A percentile compares a stretch with the other conserved stretches of the same genome.
phyloP scores from a whole-genome alignment of 2,329 filamentous ascomycete genomes.

The Cladosporium sp. region DNA sequence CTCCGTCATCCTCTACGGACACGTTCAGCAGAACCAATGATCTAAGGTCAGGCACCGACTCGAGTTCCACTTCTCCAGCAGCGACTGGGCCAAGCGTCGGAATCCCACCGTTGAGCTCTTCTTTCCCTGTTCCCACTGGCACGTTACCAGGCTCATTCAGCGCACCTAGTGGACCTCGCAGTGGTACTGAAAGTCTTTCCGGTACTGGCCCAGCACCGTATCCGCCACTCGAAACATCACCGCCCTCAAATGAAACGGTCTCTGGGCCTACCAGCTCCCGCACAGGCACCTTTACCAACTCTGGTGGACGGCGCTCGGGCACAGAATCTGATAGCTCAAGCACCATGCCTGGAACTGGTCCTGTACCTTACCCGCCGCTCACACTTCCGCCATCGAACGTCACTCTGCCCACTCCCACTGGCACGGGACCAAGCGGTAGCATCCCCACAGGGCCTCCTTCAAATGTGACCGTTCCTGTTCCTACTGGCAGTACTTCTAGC shows the following conservation, averaged over 20 bases:
- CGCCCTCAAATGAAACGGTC: no score
- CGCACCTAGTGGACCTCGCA: no score
- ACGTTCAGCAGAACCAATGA: no score
- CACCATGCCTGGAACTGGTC: background rate
- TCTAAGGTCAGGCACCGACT: conserved; percentile 6
- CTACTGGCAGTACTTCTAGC: background rate
- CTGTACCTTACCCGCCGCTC: background rate
- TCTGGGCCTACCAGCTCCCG: background rate
- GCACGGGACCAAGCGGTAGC: background rate
- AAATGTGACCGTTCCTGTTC: background rate
- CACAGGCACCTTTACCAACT: background rate
- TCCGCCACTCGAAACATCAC: background rate
- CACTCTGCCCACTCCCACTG: conserved; percentile 4
- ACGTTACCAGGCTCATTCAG: no score
- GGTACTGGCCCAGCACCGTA: background rate
- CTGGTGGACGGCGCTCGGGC: background rate
- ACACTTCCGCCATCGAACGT: conserved; percentile 1
- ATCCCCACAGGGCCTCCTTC: background rate
- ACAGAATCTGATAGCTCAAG: background rate
- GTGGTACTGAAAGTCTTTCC: no score
- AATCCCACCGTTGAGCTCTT: background rate
- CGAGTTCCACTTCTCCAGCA: background rate
- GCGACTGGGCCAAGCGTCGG: background rate
- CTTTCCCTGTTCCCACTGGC: background rate
- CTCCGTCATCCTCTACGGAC: background rate